Conservation (phyloP, 306 rosid genomes). For the barrel medic (Medicago truncatula) region MtrunA17r5.0-ANR NC_053043.1:37223001-37223500, state of each 20-base stretch:
- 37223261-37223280: not conserved
- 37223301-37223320: slow-evolving; percentile 58
- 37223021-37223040: not conserved
- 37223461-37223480: slow-evolving; percentile 52
- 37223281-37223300: slow-evolving; percentile 52
- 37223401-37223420: not conserved
- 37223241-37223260: not conserved
- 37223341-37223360: slow-evolving; percentile 63
- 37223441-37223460: not conserved
- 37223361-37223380: slow-evolving; percentile 59
- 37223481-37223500: slow-evolving; percentile 49
- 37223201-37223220: slow-evolving; percentile 2
- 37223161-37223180: slow-evolving; percentile 75
- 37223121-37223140: slow-evolving; percentile 67
- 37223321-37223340: slow-evolving; percentile 65
- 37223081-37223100: not conserved
- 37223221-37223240: not conserved
- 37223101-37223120: not conserved
- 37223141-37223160: slow-evolving; percentile 52
- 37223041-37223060: not conserved
- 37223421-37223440: not conserved
- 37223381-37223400: not conserved
- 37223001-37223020: not conserved
- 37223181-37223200: slow-evolving; percentile 74
- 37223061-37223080: not conserved